phyloP scores from a whole-genome alignment of 1,139 yeast species.

The Protomyces arabidopsidicola region DNA sequence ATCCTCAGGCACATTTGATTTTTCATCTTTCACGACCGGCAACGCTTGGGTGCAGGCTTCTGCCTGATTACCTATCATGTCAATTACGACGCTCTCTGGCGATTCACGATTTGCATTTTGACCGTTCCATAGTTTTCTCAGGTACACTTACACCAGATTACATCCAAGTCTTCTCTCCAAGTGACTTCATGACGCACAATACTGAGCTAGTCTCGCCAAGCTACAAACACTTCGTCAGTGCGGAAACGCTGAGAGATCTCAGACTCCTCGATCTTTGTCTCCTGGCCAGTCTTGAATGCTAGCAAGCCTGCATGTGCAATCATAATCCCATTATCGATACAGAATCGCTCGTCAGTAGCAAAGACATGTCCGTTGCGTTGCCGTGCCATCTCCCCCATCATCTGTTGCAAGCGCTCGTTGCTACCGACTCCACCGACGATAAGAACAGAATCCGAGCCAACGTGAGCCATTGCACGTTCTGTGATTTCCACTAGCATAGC shows the following conservation, averaged over 20 bases:
- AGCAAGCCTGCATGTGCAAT: conserved; percentile 96
- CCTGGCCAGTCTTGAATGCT: conserved; percentile 76
- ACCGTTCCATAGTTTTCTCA: background rate
- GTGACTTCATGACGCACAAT: too few species aligned
- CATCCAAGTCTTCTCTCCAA: too few species aligned
- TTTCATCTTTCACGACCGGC: conserved; percentile 11
- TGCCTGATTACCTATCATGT: background rate
- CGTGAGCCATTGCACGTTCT: conserved; percentile 98
- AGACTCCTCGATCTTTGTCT: conserved; percentile 57
- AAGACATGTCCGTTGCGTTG: conserved; percentile 82
- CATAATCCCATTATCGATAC: conserved; percentile 53
- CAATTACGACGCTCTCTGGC: background rate
- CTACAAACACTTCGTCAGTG: conserved; percentile 34
- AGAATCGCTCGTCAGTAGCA: conserved; percentile 82
- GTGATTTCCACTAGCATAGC: conserved; percentile 98
- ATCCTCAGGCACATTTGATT: conserved; percentile 12
- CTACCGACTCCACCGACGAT: conserved; percentile 99
- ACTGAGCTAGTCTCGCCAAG: conserved; percentile 31
- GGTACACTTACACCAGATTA: too few species aligned
- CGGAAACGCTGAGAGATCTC: conserved; percentile 83
- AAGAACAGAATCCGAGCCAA: conserved; percentile 77
- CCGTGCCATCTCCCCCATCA: conserved; percentile 91
- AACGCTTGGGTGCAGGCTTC: background rate
- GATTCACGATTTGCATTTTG: background rate
- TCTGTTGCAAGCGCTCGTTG: conserved; percentile 80